phyloP scores from a whole-genome alignment of 2,329 filamentous ascomycete species.

The Thielaviopsis euricoi region DNA sequence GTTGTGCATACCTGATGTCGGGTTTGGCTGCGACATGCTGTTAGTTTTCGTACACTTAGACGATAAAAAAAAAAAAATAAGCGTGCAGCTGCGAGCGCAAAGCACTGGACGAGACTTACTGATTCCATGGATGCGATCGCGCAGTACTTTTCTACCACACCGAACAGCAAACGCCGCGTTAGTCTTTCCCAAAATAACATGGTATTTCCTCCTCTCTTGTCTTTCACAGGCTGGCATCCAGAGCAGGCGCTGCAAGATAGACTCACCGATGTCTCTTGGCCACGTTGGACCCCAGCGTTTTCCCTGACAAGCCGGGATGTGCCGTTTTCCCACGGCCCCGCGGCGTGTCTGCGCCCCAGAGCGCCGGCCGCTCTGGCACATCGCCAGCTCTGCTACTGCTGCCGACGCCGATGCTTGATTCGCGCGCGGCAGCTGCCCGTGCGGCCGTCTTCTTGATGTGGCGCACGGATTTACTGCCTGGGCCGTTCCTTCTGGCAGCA shows the following conservation, averaged over 20 bases:
- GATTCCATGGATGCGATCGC: slow-evolving; percentile 32
- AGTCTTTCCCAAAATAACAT: not conserved
- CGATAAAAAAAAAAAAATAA: too few relatives aligned
- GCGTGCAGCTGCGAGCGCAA: too few relatives aligned
- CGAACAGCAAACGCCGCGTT: not conserved
- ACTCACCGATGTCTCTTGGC: not conserved
- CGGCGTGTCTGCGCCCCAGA: not conserved
- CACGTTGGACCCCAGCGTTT: not conserved
- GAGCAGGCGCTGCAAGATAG: too few relatives aligned
- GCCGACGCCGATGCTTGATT: not conserved
- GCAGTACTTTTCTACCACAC: slow-evolving; percentile 27
- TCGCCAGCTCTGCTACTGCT: not conserved
- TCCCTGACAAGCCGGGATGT: not conserved
- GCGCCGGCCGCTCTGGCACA: too few relatives aligned
- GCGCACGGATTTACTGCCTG: not conserved
- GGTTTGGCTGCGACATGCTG: slow-evolving; percentile 30
- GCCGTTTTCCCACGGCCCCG: not conserved
- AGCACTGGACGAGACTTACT: too few relatives aligned
- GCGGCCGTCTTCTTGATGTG: not conserved
- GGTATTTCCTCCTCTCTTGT: too few relatives aligned
- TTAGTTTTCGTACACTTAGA: slow-evolving; percentile 10
- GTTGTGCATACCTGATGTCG: slow-evolving; percentile 34
- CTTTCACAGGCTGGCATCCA: too few relatives aligned
- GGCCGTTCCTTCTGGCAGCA: not conserved
- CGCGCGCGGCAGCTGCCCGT: not conserved